Evolutionary conservation across 192 early-diverging fungal genomes (phyloP).

Genomic region (Piromyces sp.): DNA sequence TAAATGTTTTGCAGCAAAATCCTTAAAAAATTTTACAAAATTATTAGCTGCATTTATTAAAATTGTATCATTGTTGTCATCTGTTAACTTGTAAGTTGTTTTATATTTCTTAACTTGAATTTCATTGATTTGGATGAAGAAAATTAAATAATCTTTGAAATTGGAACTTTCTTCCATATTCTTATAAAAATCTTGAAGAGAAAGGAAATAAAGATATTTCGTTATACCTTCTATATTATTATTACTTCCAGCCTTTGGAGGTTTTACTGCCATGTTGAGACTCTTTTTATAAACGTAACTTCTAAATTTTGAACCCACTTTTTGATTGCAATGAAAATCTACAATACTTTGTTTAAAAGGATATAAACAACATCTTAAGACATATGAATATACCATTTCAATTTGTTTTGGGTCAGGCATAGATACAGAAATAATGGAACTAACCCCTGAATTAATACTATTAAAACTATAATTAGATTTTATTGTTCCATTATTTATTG

Average conservation of each 20-base stretch:
- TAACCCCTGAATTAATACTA: too few relatives aligned
- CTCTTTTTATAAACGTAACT: background rate
- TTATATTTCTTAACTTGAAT: background rate
- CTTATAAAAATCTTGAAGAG: background rate
- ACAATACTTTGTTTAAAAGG: background rate
- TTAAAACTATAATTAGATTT: too few relatives aligned
- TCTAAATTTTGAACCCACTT: background rate
- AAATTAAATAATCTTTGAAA: background rate
- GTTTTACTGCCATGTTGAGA: background rate
- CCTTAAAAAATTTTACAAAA: background rate
- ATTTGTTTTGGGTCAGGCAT: background rate
- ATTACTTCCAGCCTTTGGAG: background rate
- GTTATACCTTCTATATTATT: background rate
- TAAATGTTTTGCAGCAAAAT: background rate
- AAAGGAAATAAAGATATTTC: background rate
- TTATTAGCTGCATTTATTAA: background rate
- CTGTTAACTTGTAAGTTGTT: background rate
- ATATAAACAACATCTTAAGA: background rate
- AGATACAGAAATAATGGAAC: background rate
- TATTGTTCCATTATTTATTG: too few relatives aligned
- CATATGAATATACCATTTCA: background rate
- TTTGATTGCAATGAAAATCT: background rate
- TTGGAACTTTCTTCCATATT: background rate
- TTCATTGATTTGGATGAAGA: background rate
- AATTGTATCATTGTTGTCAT: background rate